A percentile compares a stretch with the other conserved stretches of the same genome.
These are phyloP conservation scores for Astragalus membranaceus DNA, from an alignment of 306 rosid genomes.

Conservation along the genomic window DNA sequence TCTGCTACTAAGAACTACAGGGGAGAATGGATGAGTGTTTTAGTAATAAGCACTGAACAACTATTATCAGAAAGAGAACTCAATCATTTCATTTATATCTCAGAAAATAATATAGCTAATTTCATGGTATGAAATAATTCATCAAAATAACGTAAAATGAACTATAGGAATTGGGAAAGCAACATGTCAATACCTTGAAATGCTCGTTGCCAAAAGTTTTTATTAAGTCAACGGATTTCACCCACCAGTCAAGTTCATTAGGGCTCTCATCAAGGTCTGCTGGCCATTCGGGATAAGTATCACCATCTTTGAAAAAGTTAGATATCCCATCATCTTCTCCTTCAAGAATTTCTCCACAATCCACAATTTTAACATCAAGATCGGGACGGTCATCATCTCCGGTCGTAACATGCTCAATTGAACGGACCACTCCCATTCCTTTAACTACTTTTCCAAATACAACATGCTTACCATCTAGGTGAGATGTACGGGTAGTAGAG, in stretches of 20 bases:
- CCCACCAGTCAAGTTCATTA: conserved; percentile 76
- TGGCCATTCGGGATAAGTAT: conserved; percentile 87
- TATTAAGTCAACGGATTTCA: conserved; percentile 58
- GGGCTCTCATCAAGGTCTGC: conserved; percentile 67
- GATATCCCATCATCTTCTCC: conserved; percentile 74
- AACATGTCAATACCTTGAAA: conserved; percentile 50
- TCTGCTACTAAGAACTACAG: not conserved
- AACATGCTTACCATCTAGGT: conserved; percentile 87
- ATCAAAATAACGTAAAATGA: not conserved
- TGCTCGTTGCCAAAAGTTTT: conserved; percentile 67
- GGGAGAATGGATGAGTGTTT: not conserved
- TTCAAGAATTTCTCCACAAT: conserved; percentile 73
- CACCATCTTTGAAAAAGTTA: conserved; percentile 84
- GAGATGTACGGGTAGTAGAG: conserved; percentile 72
- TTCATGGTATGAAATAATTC: not conserved
- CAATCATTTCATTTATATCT: not conserved
- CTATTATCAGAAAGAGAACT: conserved; percentile 2
- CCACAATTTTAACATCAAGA: conserved; percentile 46
- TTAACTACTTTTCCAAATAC: conserved; percentile 79
- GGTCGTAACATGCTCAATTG: conserved; percentile 55
- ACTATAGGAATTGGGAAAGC: not conserved
- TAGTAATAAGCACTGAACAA: not conserved
- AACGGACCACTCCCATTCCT: conserved; percentile 89
- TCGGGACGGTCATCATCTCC: conserved; percentile 47
- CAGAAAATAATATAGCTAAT: not conserved